A percentile compares a stretch with the other conserved stretches of the same genome.
These are phyloP conservation scores for Monosporascus sp. DNA, from an alignment of 2,329 filamentous ascomycete genomes.

Conservation along the genomic window DNA sequence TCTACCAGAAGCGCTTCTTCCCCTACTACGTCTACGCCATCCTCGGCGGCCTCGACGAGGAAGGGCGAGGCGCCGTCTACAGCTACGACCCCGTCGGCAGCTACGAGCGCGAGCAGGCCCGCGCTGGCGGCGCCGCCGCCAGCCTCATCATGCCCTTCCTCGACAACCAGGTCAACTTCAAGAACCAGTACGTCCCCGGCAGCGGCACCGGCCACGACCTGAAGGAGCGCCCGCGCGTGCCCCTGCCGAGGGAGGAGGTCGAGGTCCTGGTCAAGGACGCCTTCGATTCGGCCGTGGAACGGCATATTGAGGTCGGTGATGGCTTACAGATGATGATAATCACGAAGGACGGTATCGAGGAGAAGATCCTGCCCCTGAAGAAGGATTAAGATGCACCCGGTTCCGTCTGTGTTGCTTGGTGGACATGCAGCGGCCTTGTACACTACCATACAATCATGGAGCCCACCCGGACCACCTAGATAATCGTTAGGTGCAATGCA, in stretches of 20 bases:
- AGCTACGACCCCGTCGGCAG: conserved; percentile 97
- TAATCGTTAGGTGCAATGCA: no score
- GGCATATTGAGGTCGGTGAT: conserved; percentile 98
- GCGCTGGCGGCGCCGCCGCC: conserved; percentile 84
- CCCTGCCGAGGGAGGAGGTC: conserved; percentile 67
- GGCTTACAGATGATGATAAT: conserved; percentile 93
- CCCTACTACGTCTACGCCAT: conserved; percentile 97
- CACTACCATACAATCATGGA: conserved; percentile 15
- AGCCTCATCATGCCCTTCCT: conserved; percentile 98
- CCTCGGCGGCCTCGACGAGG: conserved; percentile 87
- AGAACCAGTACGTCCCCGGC: conserved; percentile 92
- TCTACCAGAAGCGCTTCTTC: conserved; percentile 98
- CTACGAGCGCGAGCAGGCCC: conserved; percentile 95
- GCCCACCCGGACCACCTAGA: not conserved
- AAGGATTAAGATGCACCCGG: conserved; percentile 57
- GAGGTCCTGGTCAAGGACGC: conserved; percentile 92
- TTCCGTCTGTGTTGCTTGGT: conserved; percentile 1
- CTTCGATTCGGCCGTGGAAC: conserved; percentile 95
- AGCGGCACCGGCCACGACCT: conserved; percentile 79
- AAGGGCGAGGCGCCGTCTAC: conserved; percentile 90
- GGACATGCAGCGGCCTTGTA: conserved; percentile 4
- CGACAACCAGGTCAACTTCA: conserved; percentile 99
- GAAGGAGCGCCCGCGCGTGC: conserved; percentile 63
- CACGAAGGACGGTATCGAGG: conserved; percentile 81
- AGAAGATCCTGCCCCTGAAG: conserved; percentile 81